Conservation (phyloP, 2,329 filamentous ascomycete genomes). For the Phyllosticta citrichinensis region DNA sequence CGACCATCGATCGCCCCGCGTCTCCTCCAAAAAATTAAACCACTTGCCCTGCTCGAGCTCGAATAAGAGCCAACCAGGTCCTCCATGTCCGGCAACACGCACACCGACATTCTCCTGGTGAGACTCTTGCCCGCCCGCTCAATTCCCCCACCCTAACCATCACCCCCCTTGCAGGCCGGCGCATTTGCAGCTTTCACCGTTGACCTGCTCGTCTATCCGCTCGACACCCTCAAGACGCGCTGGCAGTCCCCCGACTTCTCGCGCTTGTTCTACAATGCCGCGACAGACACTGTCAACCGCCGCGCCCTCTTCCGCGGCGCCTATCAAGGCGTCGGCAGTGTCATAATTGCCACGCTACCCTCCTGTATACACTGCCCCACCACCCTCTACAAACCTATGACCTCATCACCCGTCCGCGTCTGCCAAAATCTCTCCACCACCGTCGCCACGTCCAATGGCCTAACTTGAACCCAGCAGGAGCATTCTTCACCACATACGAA, state of each 20-base stretch:
- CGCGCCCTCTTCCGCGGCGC: conserved; percentile 58
- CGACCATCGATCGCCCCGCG: too few relatives aligned
- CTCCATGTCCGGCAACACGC: conserved; percentile 33
- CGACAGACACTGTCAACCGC: conserved; percentile 44
- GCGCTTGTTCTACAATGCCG: conserved; percentile 50
- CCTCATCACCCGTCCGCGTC: not conserved
- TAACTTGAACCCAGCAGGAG: conserved; percentile 47
- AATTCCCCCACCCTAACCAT: not conserved
- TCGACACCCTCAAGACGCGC: conserved; percentile 84
- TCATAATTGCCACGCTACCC: conserved; percentile 80
- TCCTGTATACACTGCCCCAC: conserved; percentile 46
- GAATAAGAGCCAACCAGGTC: not conserved
- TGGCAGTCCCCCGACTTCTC: conserved; percentile 70
- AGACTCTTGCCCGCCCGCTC: conserved; percentile 18
- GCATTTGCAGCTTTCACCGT: conserved; percentile 78
- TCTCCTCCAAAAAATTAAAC: not conserved
- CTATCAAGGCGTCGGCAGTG: conserved; percentile 80
- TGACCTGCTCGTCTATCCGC: conserved; percentile 74
- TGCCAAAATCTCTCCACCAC: not conserved
- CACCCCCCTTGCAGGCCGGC: conserved; percentile 52
- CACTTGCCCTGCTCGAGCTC: not conserved
- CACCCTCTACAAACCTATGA: not conserved
- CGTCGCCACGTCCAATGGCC: not conserved
- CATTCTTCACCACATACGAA: conserved; percentile 89
- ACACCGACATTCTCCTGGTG: conserved; percentile 49